These are phyloP conservation scores for Cenchrus purpureus DNA, from an alignment of 176 grass and related monocot species.

Conservation along the genomic window DNA sequence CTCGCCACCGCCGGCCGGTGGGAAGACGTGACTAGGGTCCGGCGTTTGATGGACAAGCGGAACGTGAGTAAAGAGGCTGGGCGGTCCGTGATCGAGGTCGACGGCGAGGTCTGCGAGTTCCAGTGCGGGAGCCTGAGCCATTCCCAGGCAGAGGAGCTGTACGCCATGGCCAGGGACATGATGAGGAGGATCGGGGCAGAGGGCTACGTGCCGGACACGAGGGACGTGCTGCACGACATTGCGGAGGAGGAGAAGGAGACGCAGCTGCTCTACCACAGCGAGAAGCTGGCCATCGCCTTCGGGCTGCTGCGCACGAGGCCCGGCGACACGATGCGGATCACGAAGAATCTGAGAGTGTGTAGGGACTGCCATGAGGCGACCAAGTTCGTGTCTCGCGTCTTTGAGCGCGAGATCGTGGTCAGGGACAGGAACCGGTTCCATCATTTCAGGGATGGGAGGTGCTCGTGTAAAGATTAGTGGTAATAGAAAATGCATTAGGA, in stretches of 20 bases:
- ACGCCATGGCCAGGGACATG: constrained; percentile 66
- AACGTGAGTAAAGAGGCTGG: constrained; percentile 75
- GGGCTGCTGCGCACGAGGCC: constrained; percentile 59
- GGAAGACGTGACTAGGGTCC: constrained; percentile 62
- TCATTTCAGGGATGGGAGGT: constrained; percentile 69
- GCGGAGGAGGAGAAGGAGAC: constrained; percentile 54
- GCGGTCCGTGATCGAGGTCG: constrained; percentile 62
- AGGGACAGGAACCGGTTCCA: constrained; percentile 88
- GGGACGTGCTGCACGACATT: constrained; percentile 57
- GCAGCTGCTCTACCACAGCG: constrained; percentile 72
- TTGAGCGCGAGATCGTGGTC: constrained; percentile 67
- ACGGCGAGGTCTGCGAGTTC: constrained; percentile 60
- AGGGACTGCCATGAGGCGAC: constrained; percentile 70
- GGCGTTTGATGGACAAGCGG: constrained; percentile 67
- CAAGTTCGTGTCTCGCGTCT: constrained; percentile 66
- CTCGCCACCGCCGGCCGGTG: constrained; percentile 63
- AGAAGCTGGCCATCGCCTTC: constrained; percentile 89
- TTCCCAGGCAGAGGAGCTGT: constrained; percentile 55
- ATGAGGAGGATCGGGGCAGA: constrained; percentile 57
- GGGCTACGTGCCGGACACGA: constrained; percentile 55
- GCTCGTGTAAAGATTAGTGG: constrained; percentile 93
- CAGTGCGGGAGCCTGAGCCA: constrained; percentile 61
- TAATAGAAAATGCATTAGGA: constrained; percentile 14
- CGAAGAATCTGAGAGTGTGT: constrained; percentile 76
- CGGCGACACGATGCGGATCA: constrained; percentile 54